Evolutionary conservation across 2,329 filamentous ascomycete genomes (phyloP).

Genomic region (Ophidiomyces ophidiicola): DNA sequence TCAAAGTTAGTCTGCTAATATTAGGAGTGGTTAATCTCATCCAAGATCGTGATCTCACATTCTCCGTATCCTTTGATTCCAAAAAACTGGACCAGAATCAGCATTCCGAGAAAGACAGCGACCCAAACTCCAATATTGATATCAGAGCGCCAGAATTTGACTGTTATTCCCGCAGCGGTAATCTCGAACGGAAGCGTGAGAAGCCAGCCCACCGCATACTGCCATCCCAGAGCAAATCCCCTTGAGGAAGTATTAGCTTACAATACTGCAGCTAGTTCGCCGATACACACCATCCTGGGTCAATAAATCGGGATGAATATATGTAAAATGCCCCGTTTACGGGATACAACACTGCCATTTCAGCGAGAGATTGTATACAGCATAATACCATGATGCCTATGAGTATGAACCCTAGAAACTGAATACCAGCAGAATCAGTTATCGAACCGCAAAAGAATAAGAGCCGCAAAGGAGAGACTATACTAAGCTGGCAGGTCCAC

Average conservation of each 20-base stretch:
- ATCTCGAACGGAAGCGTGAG: conserved; percentile 59
- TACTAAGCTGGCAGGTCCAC: conserved; percentile 28
- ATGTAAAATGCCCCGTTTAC: conserved; percentile 51
- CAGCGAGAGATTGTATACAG: conserved; percentile 47
- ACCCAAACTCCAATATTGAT: conserved; percentile 30
- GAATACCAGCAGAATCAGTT: conserved; percentile 41
- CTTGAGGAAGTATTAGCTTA: conserved; percentile 30
- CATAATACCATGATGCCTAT: conserved; percentile 46
- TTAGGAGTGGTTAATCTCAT: conserved; percentile 51
- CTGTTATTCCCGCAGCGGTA: conserved; percentile 49
- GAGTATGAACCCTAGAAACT: conserved; percentile 36
- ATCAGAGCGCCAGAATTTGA: conserved; percentile 44
- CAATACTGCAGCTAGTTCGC: conserved; percentile 34
- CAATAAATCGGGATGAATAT: conserved; percentile 48
- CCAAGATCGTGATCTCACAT: conserved; percentile 40
- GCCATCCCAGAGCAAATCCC: conserved; percentile 35
- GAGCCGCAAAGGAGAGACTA: conserved; percentile 43
- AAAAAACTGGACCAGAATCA: conserved; percentile 50
- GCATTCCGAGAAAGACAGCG: conserved; percentile 45
- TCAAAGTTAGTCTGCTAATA: conserved; percentile 47
- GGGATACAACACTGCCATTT: conserved; percentile 49
- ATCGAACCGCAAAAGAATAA: no score
- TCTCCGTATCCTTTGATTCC: conserved; percentile 40
- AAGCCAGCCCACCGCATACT: conserved; percentile 72
- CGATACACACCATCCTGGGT: conserved; percentile 39